phyloP scores from a whole-genome alignment of 2,329 filamentous ascomycete species.

The Uncinocarpus reesii region DNA sequence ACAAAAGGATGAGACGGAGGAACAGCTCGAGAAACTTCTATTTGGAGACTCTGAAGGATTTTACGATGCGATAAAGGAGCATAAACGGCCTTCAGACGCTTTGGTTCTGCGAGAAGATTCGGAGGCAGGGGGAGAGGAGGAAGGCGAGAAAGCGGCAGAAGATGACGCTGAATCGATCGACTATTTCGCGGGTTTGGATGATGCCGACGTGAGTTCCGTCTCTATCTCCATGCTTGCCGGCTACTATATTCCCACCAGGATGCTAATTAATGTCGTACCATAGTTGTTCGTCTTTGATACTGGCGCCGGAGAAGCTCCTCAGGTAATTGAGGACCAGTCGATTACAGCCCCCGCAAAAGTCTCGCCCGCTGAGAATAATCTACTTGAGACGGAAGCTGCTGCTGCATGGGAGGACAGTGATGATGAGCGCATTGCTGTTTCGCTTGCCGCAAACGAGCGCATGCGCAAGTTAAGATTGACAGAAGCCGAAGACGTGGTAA shows the following conservation, averaged over 20 bases:
- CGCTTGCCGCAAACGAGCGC: constrained; percentile 62
- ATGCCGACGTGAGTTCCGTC: constrained; percentile 53
- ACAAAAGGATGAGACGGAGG: constrained; percentile 66
- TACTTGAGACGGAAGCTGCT: background rate
- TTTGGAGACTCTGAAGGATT: constrained; percentile 83
- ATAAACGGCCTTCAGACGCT: constrained; percentile 37
- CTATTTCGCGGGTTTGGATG: constrained; percentile 55
- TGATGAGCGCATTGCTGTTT: constrained; percentile 77
- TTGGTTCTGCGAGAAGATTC: constrained; percentile 27
- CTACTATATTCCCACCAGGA: background rate
- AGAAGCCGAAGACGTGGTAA: constrained; percentile 77
- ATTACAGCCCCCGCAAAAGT: constrained; percentile 19
- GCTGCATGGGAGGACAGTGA: constrained; percentile 82
- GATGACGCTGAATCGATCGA: constrained; percentile 42
- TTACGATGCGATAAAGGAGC: constrained; percentile 57
- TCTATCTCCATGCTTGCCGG: background rate
- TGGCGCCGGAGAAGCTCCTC: constrained; percentile 36
- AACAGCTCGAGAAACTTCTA: constrained; percentile 76
- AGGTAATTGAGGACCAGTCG: constrained; percentile 26
- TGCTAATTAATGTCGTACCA: constrained; percentile 5
- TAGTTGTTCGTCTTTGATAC: constrained; percentile 74
- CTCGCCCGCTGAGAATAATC: constrained; percentile 7
- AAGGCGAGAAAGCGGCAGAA: constrained; percentile 26
- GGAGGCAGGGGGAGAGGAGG: constrained; percentile 25
- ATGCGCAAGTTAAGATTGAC: constrained; percentile 72